phyloP scores from a whole-genome alignment of 2,329 filamentous ascomycete species.

The Aspergillus puulaauensis region DNA sequence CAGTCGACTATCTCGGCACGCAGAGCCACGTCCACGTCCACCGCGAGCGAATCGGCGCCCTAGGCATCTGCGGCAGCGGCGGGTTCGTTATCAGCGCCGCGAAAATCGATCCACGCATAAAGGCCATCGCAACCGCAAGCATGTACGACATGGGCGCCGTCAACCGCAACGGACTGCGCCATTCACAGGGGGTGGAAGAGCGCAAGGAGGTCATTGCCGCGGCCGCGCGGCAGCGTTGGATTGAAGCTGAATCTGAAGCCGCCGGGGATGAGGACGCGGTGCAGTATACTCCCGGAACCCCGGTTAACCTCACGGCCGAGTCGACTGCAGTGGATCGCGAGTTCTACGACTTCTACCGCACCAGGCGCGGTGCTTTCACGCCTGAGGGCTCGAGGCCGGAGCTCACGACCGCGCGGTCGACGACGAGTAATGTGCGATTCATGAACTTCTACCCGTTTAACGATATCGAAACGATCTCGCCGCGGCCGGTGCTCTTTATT shows the following conservation, averaged over 20 bases:
- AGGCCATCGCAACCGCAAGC: conserved; percentile 18
- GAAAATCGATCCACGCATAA: conserved; percentile 28
- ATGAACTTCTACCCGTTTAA: conserved; percentile 29
- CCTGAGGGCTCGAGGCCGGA: conserved; percentile 16
- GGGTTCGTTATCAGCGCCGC: conserved; percentile 33
- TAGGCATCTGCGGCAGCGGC: conserved; percentile 30
- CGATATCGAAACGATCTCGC: conserved; percentile 23
- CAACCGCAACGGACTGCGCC: conserved; percentile 12
- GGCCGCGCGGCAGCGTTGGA: conserved; percentile 22
- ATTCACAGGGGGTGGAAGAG: conserved; percentile 12
- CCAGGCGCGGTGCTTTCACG: conserved; percentile 28
- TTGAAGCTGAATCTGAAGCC: conserved; percentile 1
- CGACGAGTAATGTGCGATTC: conserved; percentile 30
- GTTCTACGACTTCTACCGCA: conserved; percentile 36
- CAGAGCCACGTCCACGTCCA: conserved; percentile 25
- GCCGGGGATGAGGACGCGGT: conserved; percentile 13
- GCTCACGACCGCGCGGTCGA: conserved; percentile 32
- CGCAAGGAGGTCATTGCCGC: conserved; percentile 15
- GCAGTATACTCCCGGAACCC: conserved; percentile 17
- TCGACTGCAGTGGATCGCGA: conserved; percentile 23
- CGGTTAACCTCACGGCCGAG: conserved; percentile 23
- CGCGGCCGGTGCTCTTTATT: conserved; percentile 24
- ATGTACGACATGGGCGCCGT: conserved; percentile 16
- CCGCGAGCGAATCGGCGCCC: conserved; percentile 25
- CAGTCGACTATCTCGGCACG: conserved; percentile 26